Evolutionary conservation across 345 rosid genomes (phyloP).

Genomic region (Jatropha curcas): DNA sequence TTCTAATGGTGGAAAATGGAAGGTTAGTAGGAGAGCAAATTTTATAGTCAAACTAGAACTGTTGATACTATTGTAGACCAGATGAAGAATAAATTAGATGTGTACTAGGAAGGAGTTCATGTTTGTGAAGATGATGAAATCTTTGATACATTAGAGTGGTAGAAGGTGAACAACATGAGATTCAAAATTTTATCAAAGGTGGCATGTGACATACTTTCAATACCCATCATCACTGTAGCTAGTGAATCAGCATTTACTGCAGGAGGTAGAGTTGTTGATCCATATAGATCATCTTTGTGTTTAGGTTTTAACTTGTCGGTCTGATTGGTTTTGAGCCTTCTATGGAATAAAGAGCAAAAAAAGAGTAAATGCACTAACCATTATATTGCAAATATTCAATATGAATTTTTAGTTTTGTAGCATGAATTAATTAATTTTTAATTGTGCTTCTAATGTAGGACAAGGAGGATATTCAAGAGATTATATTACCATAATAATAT

Average conservation of each 20-base stretch:
- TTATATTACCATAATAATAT: too few relatives aligned
- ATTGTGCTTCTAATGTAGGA: too few relatives aligned
- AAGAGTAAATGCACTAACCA: too few relatives aligned
- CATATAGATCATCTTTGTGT: too few relatives aligned
- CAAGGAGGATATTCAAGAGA: too few relatives aligned
- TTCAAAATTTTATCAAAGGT: background rate
- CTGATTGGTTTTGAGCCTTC: too few relatives aligned
- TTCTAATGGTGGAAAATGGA: background rate
- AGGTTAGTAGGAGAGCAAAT: background rate
- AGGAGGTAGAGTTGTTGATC: constrained; percentile 1
- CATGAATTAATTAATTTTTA: too few relatives aligned
- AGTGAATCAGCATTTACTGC: constrained; percentile 13
- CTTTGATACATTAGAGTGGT: background rate
- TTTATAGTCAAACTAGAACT: background rate
- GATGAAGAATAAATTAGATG: background rate
- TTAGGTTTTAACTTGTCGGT: too few relatives aligned
- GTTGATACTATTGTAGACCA: background rate
- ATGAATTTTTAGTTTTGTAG: too few relatives aligned
- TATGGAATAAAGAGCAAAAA: too few relatives aligned
- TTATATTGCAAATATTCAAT: too few relatives aligned
- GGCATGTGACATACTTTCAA: background rate
- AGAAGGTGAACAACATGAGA: background rate
- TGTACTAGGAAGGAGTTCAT: background rate
- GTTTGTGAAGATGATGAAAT: background rate
- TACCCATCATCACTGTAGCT: background rate